A percentile compares a stretch with the other conserved stretches of the same genome.
Evolutionary conservation across 768 basidiomycete species (phyloP).

Genomic region (Lactarius indigo): DNA sequence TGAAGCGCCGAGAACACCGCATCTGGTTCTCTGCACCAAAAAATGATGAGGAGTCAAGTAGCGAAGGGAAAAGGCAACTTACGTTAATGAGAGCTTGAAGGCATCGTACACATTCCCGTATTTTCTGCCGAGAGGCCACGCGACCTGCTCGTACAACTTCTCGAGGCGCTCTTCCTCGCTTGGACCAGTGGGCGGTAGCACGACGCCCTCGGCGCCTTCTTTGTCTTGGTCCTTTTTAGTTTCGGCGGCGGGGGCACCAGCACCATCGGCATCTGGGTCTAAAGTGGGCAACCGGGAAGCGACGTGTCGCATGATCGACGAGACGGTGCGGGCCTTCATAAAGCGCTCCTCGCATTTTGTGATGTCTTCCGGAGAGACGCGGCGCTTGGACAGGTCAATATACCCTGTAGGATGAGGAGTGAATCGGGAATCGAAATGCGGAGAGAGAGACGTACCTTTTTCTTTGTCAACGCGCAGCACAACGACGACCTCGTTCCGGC

Average conservation of each 20-base stretch:
- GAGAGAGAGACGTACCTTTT: conserved; percentile 58
- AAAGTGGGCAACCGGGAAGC: conserved; percentile 70
- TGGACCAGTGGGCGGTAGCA: conserved; percentile 34
- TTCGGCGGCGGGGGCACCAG: conserved; percentile 26
- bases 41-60: conserved; percentile 18
- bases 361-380: conserved; percentile 97
- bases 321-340: conserved; percentile 96
- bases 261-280: conserved; percentile 27
- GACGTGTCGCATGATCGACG: conserved; percentile 89
- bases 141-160: conserved; percentile 83
- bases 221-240: conserved; percentile 44
- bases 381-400: conserved; percentile 97
- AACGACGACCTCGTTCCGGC: conserved; percentile 97
- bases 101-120: conserved; percentile 98
- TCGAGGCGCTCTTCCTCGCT: conserved; percentile 82
- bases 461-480: conserved; percentile 98
- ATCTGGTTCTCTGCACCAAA: conserved; percentile 57
- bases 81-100: conserved; percentile 96
- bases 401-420: conserved; percentile 56
- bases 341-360: conserved; percentile 98
- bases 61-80: conserved; percentile 32
- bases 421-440: background rate
- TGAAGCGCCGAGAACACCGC: conserved; percentile 75
- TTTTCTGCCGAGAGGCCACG: conserved; percentile 88
- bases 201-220: conserved; percentile 39